Base-by-base conservation (phyloP, 140 eudicot genomes). In the Stevia rebaudiana region DNA sequence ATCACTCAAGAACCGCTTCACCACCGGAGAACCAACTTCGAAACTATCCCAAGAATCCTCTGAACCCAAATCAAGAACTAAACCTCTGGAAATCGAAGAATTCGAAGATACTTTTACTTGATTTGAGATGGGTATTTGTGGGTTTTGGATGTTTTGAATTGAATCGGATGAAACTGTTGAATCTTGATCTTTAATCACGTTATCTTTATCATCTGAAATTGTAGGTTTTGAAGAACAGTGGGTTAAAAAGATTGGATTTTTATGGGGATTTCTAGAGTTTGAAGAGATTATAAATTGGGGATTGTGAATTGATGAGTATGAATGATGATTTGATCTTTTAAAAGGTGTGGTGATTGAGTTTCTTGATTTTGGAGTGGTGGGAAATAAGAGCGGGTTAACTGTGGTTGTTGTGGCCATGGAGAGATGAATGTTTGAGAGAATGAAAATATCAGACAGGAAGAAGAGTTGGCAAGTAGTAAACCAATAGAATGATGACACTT, bases 11-110 rank as follows among this genome's bases (percentile, higher is more conserved):
- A 69, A 92, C 75, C 98, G 77, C 65, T 82, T 92, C 72, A 92
- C 96, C 5, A 92, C 95, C 33, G 98, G 98, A 5, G 96, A 88
- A n/a, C 98, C 95, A 25, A 92, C 78, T 78, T 88, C 92, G 41
- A 62, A 63, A 55, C 88, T 49, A 61, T 92, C 98, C 98, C 98
- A 92, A 18, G 86, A 74, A 25, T 55, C 65, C 37, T 77, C 52
- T 19, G 77, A 59, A 13, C 96, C 98, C 76, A 84, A 79, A 70
- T 77, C 95, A 70, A 90, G 83, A 48, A 90, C 84, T 72, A 87
- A 79, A 19, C 98, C 98, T 61, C 84, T 82, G 0, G 94, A 77
- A 70, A 72, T 54, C 4, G 77, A 73, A 6, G 84, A 71, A 79
- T 65, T 75, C 9, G 78, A 67, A 24, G 83, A 47, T 37, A 74